Evolutionary conservation across 2,329 filamentous ascomycete genomes (phyloP).

Genomic region (Phyllosticta citriasiana): DNA sequence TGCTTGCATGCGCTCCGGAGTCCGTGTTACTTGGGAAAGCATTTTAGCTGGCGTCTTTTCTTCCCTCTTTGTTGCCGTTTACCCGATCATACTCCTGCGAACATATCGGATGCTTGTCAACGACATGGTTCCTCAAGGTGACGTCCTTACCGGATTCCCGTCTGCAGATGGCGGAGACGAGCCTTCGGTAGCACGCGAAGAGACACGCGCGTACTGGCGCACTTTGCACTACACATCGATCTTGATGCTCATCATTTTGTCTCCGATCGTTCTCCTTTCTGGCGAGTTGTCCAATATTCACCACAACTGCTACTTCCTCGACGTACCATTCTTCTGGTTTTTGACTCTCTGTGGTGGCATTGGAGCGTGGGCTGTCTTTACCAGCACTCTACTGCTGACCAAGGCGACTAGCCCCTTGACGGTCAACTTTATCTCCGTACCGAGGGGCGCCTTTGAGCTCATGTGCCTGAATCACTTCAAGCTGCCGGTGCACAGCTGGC

Average conservation of each 20-base stretch:
- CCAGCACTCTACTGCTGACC: constrained; percentile 37
- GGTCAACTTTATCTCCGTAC: constrained; percentile 40
- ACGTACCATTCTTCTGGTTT: constrained; percentile 47
- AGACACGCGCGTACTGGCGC: constrained; percentile 42
- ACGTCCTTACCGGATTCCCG: constrained; percentile 32
- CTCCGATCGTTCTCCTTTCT: constrained; percentile 40
- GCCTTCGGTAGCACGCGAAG: constrained; percentile 29
- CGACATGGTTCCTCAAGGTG: constrained; percentile 34
- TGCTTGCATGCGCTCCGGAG: constrained; percentile 35
- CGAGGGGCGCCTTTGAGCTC: constrained; percentile 39
- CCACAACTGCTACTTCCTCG: constrained; percentile 45
- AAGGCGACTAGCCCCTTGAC: constrained; percentile 42
- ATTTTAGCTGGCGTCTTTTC: constrained; percentile 44
- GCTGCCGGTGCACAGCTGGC: constrained; percentile 42
- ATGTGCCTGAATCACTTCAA: constrained; percentile 38
- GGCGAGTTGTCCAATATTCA: constrained; percentile 40
- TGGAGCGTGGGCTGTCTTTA: constrained; percentile 40
- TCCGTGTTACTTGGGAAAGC: constrained; percentile 42
- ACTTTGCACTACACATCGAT: constrained; percentile 43
- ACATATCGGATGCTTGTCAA: constrained; percentile 40
- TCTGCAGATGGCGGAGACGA: constrained; percentile 10
- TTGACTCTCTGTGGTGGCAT: constrained; percentile 41
- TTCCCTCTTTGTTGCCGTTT: constrained; percentile 41
- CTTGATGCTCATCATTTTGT: constrained; percentile 39
- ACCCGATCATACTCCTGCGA: constrained; percentile 41